Conservation (phyloP, 495 filamentous ascomycete species). For the Tirmania nivea region DNA sequence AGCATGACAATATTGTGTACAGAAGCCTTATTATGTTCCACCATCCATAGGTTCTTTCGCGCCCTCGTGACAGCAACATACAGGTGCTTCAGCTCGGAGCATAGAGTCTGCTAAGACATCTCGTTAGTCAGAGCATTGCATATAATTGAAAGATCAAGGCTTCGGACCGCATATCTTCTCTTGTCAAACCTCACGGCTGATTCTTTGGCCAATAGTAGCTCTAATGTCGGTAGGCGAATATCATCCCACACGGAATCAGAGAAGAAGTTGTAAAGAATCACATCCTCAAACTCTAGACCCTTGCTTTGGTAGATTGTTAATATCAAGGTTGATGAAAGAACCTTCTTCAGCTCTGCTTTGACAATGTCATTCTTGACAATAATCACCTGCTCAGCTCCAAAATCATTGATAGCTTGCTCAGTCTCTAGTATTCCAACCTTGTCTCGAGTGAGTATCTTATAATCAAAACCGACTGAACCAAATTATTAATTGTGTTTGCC, state of each 20-base stretch:
- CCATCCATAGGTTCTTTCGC: background rate
- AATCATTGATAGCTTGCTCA: constrained; percentile 14
- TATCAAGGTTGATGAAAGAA: constrained; percentile 11
- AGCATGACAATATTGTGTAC: background rate
- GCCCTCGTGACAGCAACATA: background rate
- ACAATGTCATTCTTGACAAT: constrained; percentile 22
- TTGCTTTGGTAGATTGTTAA: constrained; percentile 27
- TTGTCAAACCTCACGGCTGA: no score
- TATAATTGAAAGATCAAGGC: no score
- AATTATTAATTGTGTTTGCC: no score
- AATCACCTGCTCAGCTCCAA: constrained; percentile 27
- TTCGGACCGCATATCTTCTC: no score
- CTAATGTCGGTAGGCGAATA: no score
- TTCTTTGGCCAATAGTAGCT: no score
- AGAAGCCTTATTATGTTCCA: background rate
- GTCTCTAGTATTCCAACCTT: background rate
- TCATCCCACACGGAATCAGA: no score
- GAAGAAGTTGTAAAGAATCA: constrained; percentile 23
- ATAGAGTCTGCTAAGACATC: no score
- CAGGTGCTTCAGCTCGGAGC: background rate
- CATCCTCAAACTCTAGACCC: constrained; percentile 30
- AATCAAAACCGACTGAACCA: no score
- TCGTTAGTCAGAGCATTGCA: no score
- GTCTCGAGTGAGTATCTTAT: background rate
- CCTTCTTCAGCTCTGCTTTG: constrained; percentile 11